phyloP scores from a whole-genome alignment of 176 grass and related monocot genomes.

The Panicum miliaceum region DNA sequence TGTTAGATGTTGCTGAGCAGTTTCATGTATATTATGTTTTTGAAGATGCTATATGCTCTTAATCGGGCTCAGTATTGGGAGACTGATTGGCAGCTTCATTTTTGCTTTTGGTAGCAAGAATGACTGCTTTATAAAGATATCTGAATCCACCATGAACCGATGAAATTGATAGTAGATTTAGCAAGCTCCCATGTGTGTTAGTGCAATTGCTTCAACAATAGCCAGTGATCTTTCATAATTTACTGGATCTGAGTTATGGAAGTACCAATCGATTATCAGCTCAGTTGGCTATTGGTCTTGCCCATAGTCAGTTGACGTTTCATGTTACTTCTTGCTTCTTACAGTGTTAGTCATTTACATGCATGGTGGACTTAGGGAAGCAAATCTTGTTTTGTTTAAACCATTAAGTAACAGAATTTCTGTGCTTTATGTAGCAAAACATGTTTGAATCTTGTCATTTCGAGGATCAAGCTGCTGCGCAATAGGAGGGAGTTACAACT shows the following conservation, averaged over 20 bases:
- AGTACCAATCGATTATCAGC: background rate
- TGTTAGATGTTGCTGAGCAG: background rate
- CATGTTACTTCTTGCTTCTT: background rate
- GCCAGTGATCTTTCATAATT: background rate
- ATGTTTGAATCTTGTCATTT: slow-evolving; percentile 95
- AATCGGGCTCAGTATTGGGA: background rate
- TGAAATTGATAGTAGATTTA: background rate
- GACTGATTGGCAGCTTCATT: background rate
- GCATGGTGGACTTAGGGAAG: background rate
- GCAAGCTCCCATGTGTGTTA: background rate
- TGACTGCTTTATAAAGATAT: slow-evolving; percentile 19
- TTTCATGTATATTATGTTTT: background rate
- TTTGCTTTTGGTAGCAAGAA: background rate
- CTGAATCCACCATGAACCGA: background rate
- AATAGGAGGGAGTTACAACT: slow-evolving; percentile 93
- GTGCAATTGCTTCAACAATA: background rate
- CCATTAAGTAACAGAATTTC: background rate
- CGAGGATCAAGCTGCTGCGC: slow-evolving; percentile 95
- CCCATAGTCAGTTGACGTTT: background rate
- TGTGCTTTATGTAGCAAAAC: slow-evolving; percentile 72
- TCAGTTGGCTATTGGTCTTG: background rate
- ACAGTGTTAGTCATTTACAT: background rate
- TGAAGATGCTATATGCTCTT: slow-evolving; percentile 1
- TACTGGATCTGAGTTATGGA: background rate
- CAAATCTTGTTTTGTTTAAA: background rate